Evolutionary conservation across 1,284 basidiomycete species (phyloP).

Genomic region (Tylopilus microsporus): DNA sequence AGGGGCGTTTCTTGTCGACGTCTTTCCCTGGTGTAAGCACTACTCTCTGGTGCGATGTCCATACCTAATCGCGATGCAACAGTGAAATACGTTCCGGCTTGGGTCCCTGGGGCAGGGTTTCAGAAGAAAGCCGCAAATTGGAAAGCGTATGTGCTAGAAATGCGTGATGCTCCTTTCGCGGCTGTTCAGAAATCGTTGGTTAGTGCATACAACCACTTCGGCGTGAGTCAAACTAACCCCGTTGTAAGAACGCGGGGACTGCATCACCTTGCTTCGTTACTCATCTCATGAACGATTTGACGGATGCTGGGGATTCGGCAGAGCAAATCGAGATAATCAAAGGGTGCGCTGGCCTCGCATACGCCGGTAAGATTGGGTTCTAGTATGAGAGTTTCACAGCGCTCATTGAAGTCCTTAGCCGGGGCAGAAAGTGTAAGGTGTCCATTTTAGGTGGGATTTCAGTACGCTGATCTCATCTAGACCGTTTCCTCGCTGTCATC

Average conservation of each 20-base stretch:
- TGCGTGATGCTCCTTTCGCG: slow-evolving; percentile 29
- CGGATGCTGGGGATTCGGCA: slow-evolving; percentile 1
- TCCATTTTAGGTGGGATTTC: background rate
- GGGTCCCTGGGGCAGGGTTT: slow-evolving; percentile 33
- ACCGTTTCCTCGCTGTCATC: slow-evolving; percentile 42
- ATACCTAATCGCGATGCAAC: slow-evolving; percentile 9
- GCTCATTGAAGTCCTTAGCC: slow-evolving; percentile 20
- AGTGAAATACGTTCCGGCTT: slow-evolving; percentile 31
- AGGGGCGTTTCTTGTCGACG: slow-evolving; percentile 36
- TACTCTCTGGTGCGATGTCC: background rate
- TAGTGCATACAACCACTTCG: background rate
- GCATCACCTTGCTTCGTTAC: slow-evolving; percentile 32
- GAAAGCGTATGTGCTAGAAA: slow-evolving; percentile 29
- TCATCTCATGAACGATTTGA: slow-evolving; percentile 24
- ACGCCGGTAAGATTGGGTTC: slow-evolving; percentile 25
- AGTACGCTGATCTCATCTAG: slow-evolving; percentile 27
- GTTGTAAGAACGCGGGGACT: slow-evolving; percentile 23
- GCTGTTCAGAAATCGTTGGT: slow-evolving; percentile 28
- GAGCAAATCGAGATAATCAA: slow-evolving; percentile 27
- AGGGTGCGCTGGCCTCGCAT: slow-evolving; percentile 32
- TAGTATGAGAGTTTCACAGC: background rate
- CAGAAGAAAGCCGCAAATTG: slow-evolving; percentile 29
- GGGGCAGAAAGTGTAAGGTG: slow-evolving; percentile 30
- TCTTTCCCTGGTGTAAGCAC: slow-evolving; percentile 31
- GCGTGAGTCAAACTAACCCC: slow-evolving; percentile 3